These are phyloP conservation scores for Pisolithus marmoratus DNA, from an alignment of 768 basidiomycete genomes.

Conservation along the genomic window DNA sequence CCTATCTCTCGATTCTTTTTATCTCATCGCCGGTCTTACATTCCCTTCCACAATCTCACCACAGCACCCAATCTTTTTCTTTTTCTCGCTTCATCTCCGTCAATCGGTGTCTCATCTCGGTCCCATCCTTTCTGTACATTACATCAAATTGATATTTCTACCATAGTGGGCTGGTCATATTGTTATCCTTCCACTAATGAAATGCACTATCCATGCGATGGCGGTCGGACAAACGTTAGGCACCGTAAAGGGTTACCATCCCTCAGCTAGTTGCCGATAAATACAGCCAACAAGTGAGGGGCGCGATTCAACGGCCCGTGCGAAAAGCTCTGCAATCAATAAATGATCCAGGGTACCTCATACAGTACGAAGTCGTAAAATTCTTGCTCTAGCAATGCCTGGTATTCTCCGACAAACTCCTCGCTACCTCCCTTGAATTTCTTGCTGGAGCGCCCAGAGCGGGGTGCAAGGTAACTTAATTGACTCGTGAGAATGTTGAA, in stretches of 20 bases:
- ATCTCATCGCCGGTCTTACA: slow-evolving; percentile 2
- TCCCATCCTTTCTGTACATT: slow-evolving; percentile 30
- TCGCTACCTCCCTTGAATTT: slow-evolving; percentile 38
- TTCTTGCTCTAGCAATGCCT: slow-evolving; percentile 90
- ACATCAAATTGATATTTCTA: slow-evolving; percentile 43
- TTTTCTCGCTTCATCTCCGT: slow-evolving; percentile 20
- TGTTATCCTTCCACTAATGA: slow-evolving; percentile 58
- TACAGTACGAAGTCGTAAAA: slow-evolving; percentile 93
- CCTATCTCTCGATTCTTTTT: background rate
- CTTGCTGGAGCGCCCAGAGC: slow-evolving; percentile 46
- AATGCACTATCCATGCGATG: slow-evolving; percentile 29
- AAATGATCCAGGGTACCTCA: slow-evolving; percentile 87
- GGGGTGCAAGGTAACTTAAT: slow-evolving; percentile 76
- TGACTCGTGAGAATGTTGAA: slow-evolving; percentile 68
- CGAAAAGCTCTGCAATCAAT: slow-evolving; percentile 31
- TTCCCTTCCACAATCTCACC: slow-evolving; percentile 9
- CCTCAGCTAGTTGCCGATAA: background rate
- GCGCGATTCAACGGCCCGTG: background rate
- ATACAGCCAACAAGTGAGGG: no score
- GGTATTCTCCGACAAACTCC: slow-evolving; percentile 87
- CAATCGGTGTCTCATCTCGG: slow-evolving; percentile 13
- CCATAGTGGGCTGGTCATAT: slow-evolving; percentile 53
- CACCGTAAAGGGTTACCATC: no score
- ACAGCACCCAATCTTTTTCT: slow-evolving; percentile 10
- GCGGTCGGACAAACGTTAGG: no score